A percentile compares a stretch with the other conserved stretches of the same genome.
Evolutionary conservation across 805 yeast species (phyloP).

Genomic region (Komagataella mondaviorum): DNA sequence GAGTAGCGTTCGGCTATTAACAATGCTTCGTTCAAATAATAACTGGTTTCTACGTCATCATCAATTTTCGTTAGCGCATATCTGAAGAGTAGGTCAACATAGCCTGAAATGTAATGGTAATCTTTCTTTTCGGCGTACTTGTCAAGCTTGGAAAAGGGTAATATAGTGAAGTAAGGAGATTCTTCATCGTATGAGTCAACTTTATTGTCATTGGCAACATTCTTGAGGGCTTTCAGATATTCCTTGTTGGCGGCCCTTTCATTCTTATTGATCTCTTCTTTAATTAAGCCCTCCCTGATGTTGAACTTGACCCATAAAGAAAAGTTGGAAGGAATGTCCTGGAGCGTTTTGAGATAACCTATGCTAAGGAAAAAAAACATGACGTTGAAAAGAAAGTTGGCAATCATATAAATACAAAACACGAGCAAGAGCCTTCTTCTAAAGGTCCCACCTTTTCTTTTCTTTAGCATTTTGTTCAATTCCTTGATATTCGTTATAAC

Average conservation of each 20-base stretch:
- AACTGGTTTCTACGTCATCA: conserved; percentile 9
- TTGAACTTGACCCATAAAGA: conserved; percentile 15
- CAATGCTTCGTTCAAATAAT: conserved; percentile 15
- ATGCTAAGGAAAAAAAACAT: conserved; percentile 19
- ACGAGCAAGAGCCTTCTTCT: conserved; percentile 29
- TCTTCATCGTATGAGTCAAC: conserved; percentile 9
- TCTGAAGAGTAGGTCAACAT: conserved; percentile 24
- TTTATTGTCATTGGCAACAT: conserved; percentile 17
- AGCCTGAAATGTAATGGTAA: conserved; percentile 16
- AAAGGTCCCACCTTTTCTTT: conserved; percentile 26
- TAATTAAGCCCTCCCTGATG: conserved; percentile 22
- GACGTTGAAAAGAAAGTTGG: conserved; percentile 20
- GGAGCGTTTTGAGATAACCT: conserved; percentile 14
- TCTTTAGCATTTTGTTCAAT: conserved; percentile 12
- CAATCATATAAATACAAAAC: conserved; percentile 25
- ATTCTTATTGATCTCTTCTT: conserved; percentile 21
- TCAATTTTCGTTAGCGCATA: conserved; percentile 22
- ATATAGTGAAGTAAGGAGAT: conserved; percentile 9
- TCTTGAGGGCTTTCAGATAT: conserved; percentile 17
- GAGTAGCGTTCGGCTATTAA: conserved; percentile 16
- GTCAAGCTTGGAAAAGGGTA: conserved; percentile 11
- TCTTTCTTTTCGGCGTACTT: conserved; percentile 17
- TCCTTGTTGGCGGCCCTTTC: conserved; percentile 19
- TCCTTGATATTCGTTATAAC: conserved; percentile 15
- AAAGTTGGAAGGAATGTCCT: conserved; percentile 14